A percentile compares a stretch with the other conserved stretches of the same genome.
These are phyloP conservation scores for Klebsormidium nitens DNA, from an alignment of 139 green algal genomes.

Conservation along the genomic window DNA sequence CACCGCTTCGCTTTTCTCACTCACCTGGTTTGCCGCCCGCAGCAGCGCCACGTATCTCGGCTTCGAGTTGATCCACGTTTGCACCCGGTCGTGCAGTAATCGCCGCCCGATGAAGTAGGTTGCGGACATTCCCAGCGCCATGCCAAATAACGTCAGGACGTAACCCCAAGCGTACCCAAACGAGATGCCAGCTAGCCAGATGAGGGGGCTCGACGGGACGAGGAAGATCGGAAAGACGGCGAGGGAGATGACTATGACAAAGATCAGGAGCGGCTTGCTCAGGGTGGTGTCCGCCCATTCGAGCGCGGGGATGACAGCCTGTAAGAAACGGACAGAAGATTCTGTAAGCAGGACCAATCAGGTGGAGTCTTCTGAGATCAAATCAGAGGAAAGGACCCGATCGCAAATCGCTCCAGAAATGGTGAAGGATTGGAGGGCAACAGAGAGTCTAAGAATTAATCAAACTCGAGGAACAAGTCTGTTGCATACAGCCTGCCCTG, in stretches of 20 bases:
- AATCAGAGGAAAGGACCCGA: too few species aligned
- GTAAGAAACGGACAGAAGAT: constrained; percentile 2
- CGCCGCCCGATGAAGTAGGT: constrained; percentile 29
- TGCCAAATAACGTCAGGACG: constrained; percentile 26
- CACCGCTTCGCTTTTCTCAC: too few species aligned
- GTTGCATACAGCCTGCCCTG: too few species aligned
- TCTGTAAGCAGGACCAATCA: too few species aligned
- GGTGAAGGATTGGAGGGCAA: too few species aligned
- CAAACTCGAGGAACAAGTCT: too few species aligned
- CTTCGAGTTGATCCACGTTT: too few species aligned
- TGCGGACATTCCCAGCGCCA: constrained; percentile 6
- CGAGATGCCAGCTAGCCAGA: constrained; percentile 28
- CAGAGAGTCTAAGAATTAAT: too few species aligned
- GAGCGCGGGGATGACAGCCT: constrained; percentile 29
- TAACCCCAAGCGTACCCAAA: constrained; percentile 31
- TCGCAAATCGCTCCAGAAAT: too few species aligned
- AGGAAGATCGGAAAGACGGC: constrained; percentile 23
- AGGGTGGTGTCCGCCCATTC: constrained; percentile 23
- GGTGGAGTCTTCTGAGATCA: too few species aligned
- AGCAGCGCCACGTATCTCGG: too few species aligned
- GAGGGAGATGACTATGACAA: constrained; percentile 7
- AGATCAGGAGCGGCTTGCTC: constrained; percentile 18
- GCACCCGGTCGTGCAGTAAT: constrained; percentile 27
- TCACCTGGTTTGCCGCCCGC: too few species aligned
- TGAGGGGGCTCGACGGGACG: constrained; percentile 9